Evolutionary conservation across 192 early-diverging fungal species (phyloP).

Genomic region (Coemansia sp.): DNA sequence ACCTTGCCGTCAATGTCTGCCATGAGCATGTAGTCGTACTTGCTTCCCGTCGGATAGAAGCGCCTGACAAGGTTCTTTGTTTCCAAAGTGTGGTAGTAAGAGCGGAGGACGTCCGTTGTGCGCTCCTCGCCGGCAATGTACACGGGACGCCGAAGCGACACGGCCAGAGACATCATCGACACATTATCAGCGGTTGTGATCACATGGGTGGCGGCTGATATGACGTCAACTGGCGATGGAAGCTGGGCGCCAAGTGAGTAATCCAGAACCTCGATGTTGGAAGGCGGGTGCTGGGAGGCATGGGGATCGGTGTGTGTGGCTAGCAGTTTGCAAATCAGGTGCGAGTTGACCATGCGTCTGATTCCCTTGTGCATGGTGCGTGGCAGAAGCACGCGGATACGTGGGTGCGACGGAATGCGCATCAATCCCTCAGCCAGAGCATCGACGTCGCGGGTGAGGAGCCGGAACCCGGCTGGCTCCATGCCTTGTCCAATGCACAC

Average conservation of each 20-base stretch:
- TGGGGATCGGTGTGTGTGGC: not conserved
- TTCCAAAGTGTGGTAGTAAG: constrained; percentile 44
- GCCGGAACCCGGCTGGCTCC: constrained; percentile 37
- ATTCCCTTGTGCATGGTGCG: constrained; percentile 16
- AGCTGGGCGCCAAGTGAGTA: constrained; percentile 23
- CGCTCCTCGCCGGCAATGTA: constrained; percentile 52
- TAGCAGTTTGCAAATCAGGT: constrained; percentile 24
- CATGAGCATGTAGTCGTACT: constrained; percentile 52
- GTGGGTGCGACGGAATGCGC: constrained; percentile 9
- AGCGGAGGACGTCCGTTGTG: constrained; percentile 27
- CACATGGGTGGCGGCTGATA: constrained; percentile 29
- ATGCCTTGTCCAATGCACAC: constrained; percentile 46
- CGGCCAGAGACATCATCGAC: constrained; percentile 33
- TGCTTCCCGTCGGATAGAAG: constrained; percentile 47
- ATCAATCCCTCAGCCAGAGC: constrained; percentile 24
- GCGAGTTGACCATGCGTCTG: constrained; percentile 17
- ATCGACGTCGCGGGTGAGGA: constrained; percentile 28
- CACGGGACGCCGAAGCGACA: constrained; percentile 29
- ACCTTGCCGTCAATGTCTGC: constrained; percentile 31
- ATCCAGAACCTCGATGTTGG: constrained; percentile 27
- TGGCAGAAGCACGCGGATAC: constrained; percentile 26
- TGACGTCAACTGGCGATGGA: constrained; percentile 20
- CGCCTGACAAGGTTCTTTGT: constrained; percentile 44
- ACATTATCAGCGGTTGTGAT: constrained; percentile 43
- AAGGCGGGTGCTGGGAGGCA: not conserved